Evolutionary conservation across 306 rosid genomes (phyloP).

Genomic region (Pterocarpus macrocarpus): DNA sequence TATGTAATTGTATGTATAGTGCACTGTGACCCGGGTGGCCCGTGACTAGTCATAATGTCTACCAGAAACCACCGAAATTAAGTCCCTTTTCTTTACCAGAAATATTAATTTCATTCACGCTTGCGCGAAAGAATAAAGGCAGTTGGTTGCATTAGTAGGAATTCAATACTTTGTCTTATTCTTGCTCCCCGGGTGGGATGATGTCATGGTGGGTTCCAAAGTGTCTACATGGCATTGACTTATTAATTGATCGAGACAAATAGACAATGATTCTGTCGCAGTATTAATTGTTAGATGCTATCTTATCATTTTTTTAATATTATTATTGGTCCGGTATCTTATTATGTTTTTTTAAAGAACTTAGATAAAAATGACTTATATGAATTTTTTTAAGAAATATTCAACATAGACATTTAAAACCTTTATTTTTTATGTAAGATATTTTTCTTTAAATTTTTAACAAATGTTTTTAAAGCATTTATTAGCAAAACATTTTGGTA

Average conservation of each 20-base stretch:
- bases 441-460: too few relatives aligned
- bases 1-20: background rate
- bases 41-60: slow-evolving; percentile 48
- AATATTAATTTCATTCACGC: slow-evolving; percentile 39
- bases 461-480: too few relatives aligned
- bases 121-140: background rate
- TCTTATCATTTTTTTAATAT: too few relatives aligned
- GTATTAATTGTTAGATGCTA: background rate
- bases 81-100: background rate
- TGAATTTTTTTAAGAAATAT: background rate
- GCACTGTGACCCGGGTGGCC: slow-evolving; percentile 30
- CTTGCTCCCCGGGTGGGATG: slow-evolving; percentile 2
- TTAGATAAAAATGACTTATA: background rate
- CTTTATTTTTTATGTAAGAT: background rate
- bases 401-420: background rate
- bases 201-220: background rate
- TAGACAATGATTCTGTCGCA: slow-evolving; percentile 28
- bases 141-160: background rate
- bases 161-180: slow-evolving; percentile 27
- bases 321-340: too few relatives aligned
- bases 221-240: background rate
- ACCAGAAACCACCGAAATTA: slow-evolving; percentile 5
- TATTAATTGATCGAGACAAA: background rate
- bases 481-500: too few relatives aligned
- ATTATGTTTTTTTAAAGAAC: too few relatives aligned